These are phyloP conservation scores for Phytophthora sp. DNA, from an alignment of 352 stramenopile species.

Conservation along the genomic window DNA sequence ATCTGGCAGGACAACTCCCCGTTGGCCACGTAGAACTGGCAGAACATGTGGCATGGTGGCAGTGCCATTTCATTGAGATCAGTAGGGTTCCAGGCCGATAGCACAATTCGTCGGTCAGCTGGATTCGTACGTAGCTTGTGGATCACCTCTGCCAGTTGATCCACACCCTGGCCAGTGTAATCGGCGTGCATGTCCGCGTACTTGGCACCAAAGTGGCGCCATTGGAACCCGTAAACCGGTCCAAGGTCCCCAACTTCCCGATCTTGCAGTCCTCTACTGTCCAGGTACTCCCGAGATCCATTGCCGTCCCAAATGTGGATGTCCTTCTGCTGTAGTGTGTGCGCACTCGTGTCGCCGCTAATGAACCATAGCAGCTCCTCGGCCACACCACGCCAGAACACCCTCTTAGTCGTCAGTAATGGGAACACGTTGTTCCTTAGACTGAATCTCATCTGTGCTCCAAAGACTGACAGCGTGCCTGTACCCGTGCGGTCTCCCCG, in stretches of 20 bases:
- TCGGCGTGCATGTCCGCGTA: slow-evolving; percentile 98
- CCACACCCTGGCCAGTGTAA: slow-evolving; percentile 98
- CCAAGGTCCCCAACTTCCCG: slow-evolving; percentile 97
- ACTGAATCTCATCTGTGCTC: slow-evolving; percentile 96
- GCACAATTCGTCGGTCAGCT: slow-evolving; percentile 97
- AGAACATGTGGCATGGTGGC: slow-evolving; percentile 99
- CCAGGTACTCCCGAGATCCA: slow-evolving; percentile 95
- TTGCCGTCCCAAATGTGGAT: slow-evolving; percentile 99
- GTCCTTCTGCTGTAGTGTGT: slow-evolving; percentile 96
- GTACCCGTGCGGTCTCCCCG: slow-evolving; percentile 98
- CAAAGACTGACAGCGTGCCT: slow-evolving; percentile 99
- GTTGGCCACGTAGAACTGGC: slow-evolving; percentile 92
- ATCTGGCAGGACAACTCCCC: slow-evolving; percentile 93
- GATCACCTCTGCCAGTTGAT: slow-evolving; percentile 98
- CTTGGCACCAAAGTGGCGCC: slow-evolving; percentile 99
- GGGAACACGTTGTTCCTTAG: slow-evolving; percentile 96
- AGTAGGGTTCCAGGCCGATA: slow-evolving; percentile 99
- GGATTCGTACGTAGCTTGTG: slow-evolving; percentile 98
- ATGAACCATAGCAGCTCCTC: slow-evolving; percentile 99
- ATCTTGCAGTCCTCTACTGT: slow-evolving; percentile 92
- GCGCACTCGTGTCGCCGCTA: slow-evolving; percentile 96
- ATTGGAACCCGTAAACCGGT: slow-evolving; percentile 98
- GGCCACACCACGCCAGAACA: slow-evolving; percentile 99
- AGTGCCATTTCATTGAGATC: slow-evolving; percentile 98
- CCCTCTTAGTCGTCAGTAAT: slow-evolving; percentile 98